Percentiles rank a stretch among this genome's conserved stretches.
Evolutionary conservation across 75 land plant species (phyloP).

Genomic region (Cunninghamia lanceolata): DNA sequence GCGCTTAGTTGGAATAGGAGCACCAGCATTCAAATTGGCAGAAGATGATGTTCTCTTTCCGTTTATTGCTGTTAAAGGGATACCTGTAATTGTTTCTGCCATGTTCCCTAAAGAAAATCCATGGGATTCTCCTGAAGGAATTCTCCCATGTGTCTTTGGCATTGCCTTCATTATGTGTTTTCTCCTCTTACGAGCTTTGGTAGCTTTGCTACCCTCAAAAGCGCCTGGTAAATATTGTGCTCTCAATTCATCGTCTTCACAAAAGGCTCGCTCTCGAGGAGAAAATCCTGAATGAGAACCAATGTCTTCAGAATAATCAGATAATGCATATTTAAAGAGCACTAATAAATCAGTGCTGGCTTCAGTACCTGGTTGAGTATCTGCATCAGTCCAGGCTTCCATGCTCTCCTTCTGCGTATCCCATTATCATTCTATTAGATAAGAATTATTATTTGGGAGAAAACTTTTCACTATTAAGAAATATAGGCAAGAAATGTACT

Average conservation of each 20-base stretch:
- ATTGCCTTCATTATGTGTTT: slow-evolving; percentile 27
- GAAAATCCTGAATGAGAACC: slow-evolving; percentile 27
- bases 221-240: slow-evolving; percentile 40
- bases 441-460: neutral
- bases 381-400: slow-evolving; percentile 17
- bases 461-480: neutral
- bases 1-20: slow-evolving; percentile 85
- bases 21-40: slow-evolving; percentile 41
- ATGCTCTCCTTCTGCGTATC: slow-evolving; percentile 20
- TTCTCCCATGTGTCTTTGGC: slow-evolving; percentile 24
- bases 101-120: slow-evolving; percentile 22
- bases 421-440: slow-evolving; percentile 17
- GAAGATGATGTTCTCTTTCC: slow-evolving; percentile 50
- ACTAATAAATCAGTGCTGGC: slow-evolving; percentile 16
- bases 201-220: slow-evolving; percentile 41
- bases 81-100: slow-evolving; percentile 10
- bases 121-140: slow-evolving; percentile 26
- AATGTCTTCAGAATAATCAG: slow-evolving; percentile 7
- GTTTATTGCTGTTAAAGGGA: slow-evolving; percentile 20
- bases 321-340: slow-evolving; percentile 14
- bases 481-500: neutral
- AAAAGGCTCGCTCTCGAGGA: slow-evolving; percentile 33
- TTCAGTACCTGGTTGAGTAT: slow-evolving; percentile 28
- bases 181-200: slow-evolving; percentile 43
- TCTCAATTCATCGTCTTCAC: slow-evolving; percentile 65